These are phyloP conservation scores for Carpinus fangiana DNA, from an alignment of 306 rosid genomes.

Conservation along the genomic window DNA sequence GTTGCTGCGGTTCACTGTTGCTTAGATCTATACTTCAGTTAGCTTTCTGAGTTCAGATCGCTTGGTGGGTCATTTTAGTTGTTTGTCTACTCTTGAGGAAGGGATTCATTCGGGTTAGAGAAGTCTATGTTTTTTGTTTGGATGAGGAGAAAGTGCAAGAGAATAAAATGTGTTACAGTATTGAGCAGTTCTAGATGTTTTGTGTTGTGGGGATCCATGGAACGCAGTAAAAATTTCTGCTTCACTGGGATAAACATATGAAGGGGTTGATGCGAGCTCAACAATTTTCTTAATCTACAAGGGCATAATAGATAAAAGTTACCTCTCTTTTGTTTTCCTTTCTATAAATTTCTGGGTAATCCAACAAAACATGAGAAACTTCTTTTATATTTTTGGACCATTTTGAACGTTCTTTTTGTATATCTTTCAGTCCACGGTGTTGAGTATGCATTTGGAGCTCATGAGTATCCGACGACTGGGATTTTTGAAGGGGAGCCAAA, in stretches of 20 bases:
- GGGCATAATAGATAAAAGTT: not conserved
- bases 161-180: not conserved
- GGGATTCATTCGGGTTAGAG: not conserved
- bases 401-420: not conserved
- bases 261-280: not conserved
- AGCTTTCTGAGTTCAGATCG: not conserved
- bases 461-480: slow-evolving; percentile 72
- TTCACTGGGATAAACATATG: not conserved
- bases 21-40: slow-evolving; percentile 20
- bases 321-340: not conserved
- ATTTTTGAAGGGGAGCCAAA: slow-evolving; percentile 90
- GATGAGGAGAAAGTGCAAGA: slow-evolving; percentile 20
- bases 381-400: not conserved
- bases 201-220: slow-evolving; percentile 5
- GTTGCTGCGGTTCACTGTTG: not conserved
- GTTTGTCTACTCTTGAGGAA: not conserved
- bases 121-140: slow-evolving; percentile 14
- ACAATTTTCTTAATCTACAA: not conserved
- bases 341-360: not conserved
- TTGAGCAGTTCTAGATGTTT: not conserved
- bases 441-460: slow-evolving; percentile 92
- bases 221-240: not conserved
- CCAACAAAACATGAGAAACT: not conserved
- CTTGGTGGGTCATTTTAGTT: not conserved
- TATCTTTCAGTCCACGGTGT: slow-evolving; percentile 54